phyloP scores from a whole-genome alignment of 108 stramenopile species.

The Conticribra guillardii region DNA sequence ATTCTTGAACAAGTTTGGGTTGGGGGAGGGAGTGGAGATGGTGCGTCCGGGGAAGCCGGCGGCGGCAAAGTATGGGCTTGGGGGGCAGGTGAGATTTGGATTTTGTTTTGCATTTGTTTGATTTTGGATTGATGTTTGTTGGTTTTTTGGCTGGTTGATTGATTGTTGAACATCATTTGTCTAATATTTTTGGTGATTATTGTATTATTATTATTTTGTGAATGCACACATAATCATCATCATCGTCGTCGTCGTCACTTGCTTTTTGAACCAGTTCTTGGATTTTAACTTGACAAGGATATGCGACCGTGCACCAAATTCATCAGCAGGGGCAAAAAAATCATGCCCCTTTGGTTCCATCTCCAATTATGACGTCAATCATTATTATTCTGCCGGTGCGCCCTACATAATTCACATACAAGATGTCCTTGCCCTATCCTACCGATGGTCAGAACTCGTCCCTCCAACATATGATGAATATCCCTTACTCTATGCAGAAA shows the following conservation, averaged over 20 bases:
- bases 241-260: too few species aligned
- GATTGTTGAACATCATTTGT: too few species aligned
- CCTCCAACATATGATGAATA: conserved; percentile 57
- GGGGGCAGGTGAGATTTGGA: conserved; percentile 38
- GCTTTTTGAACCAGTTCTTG: too few species aligned
- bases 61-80: conserved; percentile 56
- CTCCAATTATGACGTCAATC: conserved; percentile 40
- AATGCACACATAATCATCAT: too few species aligned
- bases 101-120: not conserved
- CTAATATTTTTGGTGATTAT: too few species aligned
- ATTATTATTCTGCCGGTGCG: conserved; percentile 49
- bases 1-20: conserved; percentile 53
- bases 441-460: conserved; percentile 49
- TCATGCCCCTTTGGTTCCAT: conserved; percentile 34
- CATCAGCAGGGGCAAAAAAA: not conserved
- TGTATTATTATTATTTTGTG: too few species aligned
- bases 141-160: too few species aligned
- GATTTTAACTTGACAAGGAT: conserved; percentile 55
- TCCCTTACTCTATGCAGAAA: conserved; percentile 53
- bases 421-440: conserved; percentile 50
- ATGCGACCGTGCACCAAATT: conserved; percentile 35
- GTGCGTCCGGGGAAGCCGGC: conserved; percentile 49
- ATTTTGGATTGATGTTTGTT: not conserved
- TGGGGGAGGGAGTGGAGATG: conserved; percentile 13
- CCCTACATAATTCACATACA: conserved; percentile 56